These are phyloP conservation scores for Teratosphaeriaceae sp. DNA, from an alignment of 2,329 filamentous ascomycete genomes.

Conservation along the genomic window DNA sequence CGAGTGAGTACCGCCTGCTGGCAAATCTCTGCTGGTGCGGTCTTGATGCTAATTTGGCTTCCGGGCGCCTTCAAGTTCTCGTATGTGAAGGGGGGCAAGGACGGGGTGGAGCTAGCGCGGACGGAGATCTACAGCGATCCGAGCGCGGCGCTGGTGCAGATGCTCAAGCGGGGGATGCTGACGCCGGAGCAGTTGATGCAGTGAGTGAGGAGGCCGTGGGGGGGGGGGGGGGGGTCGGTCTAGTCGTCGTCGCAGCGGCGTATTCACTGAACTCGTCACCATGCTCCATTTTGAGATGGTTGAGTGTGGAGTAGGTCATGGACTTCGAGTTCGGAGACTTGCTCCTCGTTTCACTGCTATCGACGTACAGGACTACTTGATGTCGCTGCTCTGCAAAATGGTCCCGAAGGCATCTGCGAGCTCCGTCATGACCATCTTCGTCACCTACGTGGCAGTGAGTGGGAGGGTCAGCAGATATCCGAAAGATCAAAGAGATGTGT, in stretches of 20 bases:
- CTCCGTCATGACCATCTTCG: slow-evolving; percentile 49
- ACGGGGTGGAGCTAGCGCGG: slow-evolving; percentile 10
- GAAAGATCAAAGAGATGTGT: slow-evolving; percentile 1
- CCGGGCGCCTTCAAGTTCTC: slow-evolving; percentile 19
- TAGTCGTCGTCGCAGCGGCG: not conserved
- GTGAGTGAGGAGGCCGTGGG: too few relatives aligned
- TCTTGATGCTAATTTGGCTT: too few relatives aligned
- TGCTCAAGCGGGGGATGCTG: slow-evolving; percentile 18
- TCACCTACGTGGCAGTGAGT: slow-evolving; percentile 39
- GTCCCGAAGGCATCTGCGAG: slow-evolving; percentile 59
- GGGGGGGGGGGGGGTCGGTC: not conserved
- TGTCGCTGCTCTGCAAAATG: slow-evolving; percentile 46
- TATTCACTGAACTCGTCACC: too few relatives aligned
- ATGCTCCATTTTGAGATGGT: too few relatives aligned
- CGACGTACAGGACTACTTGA: too few relatives aligned
- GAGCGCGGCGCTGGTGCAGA: slow-evolving; percentile 13
- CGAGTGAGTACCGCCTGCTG: not conserved
- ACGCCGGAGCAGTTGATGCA: slow-evolving; percentile 16
- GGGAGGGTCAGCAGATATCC: not conserved
- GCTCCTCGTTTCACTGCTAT: too few relatives aligned
- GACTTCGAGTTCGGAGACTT: not conserved
- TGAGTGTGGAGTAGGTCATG: not conserved
- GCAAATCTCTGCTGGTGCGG: too few relatives aligned
- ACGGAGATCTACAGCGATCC: slow-evolving; percentile 17
- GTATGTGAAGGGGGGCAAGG: slow-evolving; percentile 17